Evolutionary conservation across 2,329 filamentous ascomycete species (phyloP), one percentile per base, ranked within the genome.

Genomic region (Alternaria angustiovoidea): DNA sequence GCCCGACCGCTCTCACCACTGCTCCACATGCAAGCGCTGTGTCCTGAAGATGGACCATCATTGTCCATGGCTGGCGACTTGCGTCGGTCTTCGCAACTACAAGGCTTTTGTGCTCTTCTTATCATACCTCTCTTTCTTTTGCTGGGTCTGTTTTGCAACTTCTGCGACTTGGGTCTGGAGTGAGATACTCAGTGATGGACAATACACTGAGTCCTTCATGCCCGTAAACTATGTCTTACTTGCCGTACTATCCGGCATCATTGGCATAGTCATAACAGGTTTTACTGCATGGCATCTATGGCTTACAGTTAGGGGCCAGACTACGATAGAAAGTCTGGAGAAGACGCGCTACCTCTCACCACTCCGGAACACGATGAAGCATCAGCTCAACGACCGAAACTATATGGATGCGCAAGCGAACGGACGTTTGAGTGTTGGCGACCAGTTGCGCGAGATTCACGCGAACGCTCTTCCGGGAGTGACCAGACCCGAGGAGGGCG

Each of bases 21-120:
- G 95, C 85, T 96, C 93, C 11, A 96, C 93, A 4, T 99, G 95
- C 81, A 88, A 90, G 68, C 90, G 91, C 73, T 99, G 95, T 78
- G 94, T 99, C 26, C 85, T 99, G 78, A 99, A 99, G 84, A 99
- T 99, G 95, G 95, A 99, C 77, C 95, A 99, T 79, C 95, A 99
- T 81, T 99, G 95, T 78, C 95, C 95, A 16, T 99, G 95, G 95
- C 86, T 99, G 51, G 94, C 95, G 28, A 97, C 93, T 4, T 99
- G 95, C 79, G 91, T 99, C 61, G 95, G 95, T 20, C 83, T 99
- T 65, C 88, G 88, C 74, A 99, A 99, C 80, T 96, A 97, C 84
- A 99, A 99, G 81, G 86, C 94, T 0, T 99, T 99, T 76, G 78
- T 99, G 54, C 85, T 98, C 3, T 99, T 98, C 78, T 84, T 99